Conservation (phyloP, 768 basidiomycete species). For the Pleurotus pulmonarius region DNA sequence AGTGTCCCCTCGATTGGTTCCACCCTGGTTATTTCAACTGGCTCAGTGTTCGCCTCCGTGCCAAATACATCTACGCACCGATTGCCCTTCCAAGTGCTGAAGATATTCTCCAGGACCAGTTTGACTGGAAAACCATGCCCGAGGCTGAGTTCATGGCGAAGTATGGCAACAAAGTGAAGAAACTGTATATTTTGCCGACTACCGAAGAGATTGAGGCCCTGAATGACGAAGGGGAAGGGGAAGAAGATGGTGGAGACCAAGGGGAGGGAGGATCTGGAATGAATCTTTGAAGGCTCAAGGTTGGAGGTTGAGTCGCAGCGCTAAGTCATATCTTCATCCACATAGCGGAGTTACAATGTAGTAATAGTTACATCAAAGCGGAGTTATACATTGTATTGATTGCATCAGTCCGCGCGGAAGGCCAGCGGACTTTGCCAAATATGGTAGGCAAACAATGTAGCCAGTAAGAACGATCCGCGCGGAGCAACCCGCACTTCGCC, state of each 20-base stretch:
- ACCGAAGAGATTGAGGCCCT: background rate
- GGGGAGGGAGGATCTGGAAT: background rate
- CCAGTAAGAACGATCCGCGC: no score
- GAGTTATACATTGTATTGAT: no score
- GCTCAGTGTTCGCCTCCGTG: background rate
- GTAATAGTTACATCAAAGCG: no score
- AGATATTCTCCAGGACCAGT: background rate
- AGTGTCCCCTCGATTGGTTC: slow-evolving; percentile 4
- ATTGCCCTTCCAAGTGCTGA: background rate
- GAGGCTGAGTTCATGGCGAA: background rate
- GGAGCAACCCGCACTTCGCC: no score
- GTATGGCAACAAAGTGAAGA: slow-evolving; percentile 1
- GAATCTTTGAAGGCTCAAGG: no score
- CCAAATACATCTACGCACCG: background rate
- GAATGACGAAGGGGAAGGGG: background rate
- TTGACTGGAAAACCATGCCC: background rate
- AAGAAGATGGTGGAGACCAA: background rate
- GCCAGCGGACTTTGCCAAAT: no score
- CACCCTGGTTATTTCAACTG: background rate
- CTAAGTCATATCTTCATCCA: no score
- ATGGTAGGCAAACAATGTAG: no score
- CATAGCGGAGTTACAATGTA: no score
- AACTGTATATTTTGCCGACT: background rate
- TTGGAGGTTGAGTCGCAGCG: no score
- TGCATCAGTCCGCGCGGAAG: no score